Evolutionary conservation across 495 filamentous ascomycete genomes (phyloP).

Genomic region (Collariella sp.): DNA sequence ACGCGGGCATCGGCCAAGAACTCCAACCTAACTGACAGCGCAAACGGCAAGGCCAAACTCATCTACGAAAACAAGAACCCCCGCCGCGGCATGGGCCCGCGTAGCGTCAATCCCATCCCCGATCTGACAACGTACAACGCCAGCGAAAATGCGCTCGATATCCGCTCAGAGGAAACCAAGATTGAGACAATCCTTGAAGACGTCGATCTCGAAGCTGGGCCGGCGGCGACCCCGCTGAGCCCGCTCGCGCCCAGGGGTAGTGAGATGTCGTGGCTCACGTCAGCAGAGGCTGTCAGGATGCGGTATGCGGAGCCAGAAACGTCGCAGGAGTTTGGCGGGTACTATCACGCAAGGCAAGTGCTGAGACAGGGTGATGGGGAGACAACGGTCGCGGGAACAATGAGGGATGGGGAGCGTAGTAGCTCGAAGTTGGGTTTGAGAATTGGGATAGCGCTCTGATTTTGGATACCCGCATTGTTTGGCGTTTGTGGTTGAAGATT

Average conservation of each 20-base stretch:
- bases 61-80: conserved; percentile 33
- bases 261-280: conserved; percentile 20
- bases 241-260: background rate
- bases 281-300: conserved; percentile 15
- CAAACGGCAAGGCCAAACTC: conserved; percentile 13
- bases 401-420: background rate
- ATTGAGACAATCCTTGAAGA: background rate
- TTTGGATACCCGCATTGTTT: background rate
- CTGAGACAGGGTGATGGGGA: conserved; percentile 1
- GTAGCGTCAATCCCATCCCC: conserved; percentile 39
- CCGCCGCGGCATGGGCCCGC: conserved; percentile 33
- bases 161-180: background rate
- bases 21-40: conserved; percentile 21
- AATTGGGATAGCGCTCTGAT: background rate
- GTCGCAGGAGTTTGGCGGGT: conserved; percentile 14
- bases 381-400: background rate
- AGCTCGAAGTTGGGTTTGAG: conserved; percentile 2
- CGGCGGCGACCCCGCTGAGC: no score
- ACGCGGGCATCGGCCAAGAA: conserved; percentile 15
- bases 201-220: conserved; percentile 7
- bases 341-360: conserved; percentile 18
- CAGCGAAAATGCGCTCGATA: conserved; percentile 40
- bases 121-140: conserved; percentile 38
- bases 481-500: no score
- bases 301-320: background rate